phyloP scores from a whole-genome alignment of 495 filamentous ascomycete species.

The Diplogelasinospora grovesii region DNA sequence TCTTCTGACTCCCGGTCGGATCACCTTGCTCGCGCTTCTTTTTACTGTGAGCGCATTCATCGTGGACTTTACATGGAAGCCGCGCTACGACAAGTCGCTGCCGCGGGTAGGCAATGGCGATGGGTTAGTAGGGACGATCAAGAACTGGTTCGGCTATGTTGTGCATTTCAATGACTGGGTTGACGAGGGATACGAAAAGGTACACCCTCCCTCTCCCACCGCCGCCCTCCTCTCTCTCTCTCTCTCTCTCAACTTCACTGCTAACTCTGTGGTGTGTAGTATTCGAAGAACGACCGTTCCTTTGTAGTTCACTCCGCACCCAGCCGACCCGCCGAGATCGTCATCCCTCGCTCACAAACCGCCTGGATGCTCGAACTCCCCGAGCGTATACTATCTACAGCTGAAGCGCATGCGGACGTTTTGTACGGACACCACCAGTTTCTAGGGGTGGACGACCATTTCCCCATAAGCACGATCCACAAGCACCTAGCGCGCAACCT shows the following conservation, averaged over 20 bases:
- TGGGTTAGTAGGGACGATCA: slow-evolving; percentile 20
- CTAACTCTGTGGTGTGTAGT: too few relatives aligned
- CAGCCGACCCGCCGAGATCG: slow-evolving; percentile 27
- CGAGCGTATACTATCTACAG: slow-evolving; percentile 24
- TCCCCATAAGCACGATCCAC: slow-evolving; percentile 27
- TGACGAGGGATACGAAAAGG: slow-evolving; percentile 29
- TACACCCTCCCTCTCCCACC: too few relatives aligned
- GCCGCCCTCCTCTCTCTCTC: too few relatives aligned
- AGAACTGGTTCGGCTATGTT: slow-evolving; percentile 25
- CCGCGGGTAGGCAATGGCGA: slow-evolving; percentile 26
- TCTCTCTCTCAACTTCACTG: too few relatives aligned
- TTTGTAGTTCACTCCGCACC: slow-evolving; percentile 26
- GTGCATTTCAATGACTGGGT: slow-evolving; percentile 25
- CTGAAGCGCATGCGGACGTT: slow-evolving; percentile 25
- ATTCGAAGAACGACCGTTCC: slow-evolving; percentile 24
- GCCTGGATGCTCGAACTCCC: slow-evolving; percentile 32
- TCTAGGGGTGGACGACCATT: slow-evolving; percentile 22
- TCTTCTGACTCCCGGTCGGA: slow-evolving; percentile 20
- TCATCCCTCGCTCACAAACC: slow-evolving; percentile 27
- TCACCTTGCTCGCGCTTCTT: slow-evolving; percentile 10
- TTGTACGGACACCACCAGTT: slow-evolving; percentile 28
- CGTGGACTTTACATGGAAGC: slow-evolving; percentile 26
- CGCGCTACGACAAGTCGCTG: slow-evolving; percentile 25
- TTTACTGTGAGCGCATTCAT: slow-evolving; percentile 26
- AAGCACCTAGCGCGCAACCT: slow-evolving; percentile 30